These are phyloP conservation scores for Mayamaea pseudoterrestris DNA, from an alignment of 108 stramenopile species.

Conservation along the genomic window DNA sequence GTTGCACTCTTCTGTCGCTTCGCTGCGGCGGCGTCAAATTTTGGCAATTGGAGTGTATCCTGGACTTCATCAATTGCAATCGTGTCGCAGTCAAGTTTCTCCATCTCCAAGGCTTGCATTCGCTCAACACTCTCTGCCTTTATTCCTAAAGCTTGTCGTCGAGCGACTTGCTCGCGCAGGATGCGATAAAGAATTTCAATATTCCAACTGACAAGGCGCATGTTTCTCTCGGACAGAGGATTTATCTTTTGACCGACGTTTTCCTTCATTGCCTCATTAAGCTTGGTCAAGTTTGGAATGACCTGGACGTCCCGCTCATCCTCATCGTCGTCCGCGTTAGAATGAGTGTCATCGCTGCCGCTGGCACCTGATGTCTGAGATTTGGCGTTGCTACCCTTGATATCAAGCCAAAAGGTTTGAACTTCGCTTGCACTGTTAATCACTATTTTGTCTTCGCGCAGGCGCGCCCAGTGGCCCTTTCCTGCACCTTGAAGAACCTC, in stretches of 20 bases:
- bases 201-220: conserved; percentile 6
- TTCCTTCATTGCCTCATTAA: neutral
- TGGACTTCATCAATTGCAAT: conserved; percentile 25
- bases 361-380: neutral
- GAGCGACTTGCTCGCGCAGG: neutral
- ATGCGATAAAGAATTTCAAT: conserved; percentile 1
- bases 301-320: neutral
- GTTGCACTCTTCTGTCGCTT: conserved; percentile 6
- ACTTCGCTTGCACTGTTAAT: conserved; percentile 47
- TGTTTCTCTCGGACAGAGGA: neutral
- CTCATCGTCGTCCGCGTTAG: neutral
- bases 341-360: neutral
- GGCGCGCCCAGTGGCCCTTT: conserved; percentile 24
- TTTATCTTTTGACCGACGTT: neutral
- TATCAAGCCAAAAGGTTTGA: conserved; percentile 28
- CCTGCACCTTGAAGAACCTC: conserved; percentile 23
- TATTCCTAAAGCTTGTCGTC: neutral
- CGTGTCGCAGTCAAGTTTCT: neutral
- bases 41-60: conserved; percentile 23
- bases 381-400: neutral
- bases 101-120: neutral
- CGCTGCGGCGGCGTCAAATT: conserved; percentile 9
- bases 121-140: neutral
- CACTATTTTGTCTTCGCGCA: conserved; percentile 20
- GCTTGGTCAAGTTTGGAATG: neutral